Evolutionary conservation across 163 green algal genomes (phyloP).

Genomic region (Prototheca wickerhamii): DNA sequence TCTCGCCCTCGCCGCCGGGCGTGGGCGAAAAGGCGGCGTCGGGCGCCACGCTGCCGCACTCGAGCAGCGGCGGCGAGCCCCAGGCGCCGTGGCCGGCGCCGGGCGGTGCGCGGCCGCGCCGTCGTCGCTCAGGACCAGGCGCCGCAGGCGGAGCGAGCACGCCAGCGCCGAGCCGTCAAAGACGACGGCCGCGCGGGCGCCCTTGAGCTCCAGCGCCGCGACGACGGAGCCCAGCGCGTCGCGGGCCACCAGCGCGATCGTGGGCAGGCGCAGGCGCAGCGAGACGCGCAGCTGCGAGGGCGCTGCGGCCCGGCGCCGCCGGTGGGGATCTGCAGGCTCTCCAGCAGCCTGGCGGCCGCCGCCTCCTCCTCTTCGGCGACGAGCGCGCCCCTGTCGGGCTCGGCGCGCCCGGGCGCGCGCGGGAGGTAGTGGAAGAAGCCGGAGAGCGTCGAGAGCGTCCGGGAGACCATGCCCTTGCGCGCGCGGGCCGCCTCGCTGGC

Average conservation of each 20-base stretch:
- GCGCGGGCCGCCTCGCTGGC: not conserved
- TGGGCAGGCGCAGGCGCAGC: constrained; percentile 1
- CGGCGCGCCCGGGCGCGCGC: no score
- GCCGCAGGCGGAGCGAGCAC: not conserved
- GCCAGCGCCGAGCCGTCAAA: not conserved
- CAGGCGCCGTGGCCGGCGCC: no score
- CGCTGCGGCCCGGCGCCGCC: not conserved
- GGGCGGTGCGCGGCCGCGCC: no score
- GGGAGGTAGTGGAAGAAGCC: constrained; percentile 42
- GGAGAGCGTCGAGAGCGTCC: constrained; percentile 48
- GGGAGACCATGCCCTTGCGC: constrained; percentile 45
- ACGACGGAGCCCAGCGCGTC: not conserved
- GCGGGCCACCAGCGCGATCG: not conserved
- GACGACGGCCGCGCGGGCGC: not conserved
- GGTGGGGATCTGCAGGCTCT: constrained; percentile 1
- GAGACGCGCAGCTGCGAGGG: not conserved
- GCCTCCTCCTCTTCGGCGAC: constrained; percentile 12
- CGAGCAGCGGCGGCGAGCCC: not conserved
- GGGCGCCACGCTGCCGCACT: no score
- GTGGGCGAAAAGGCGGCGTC: no score
- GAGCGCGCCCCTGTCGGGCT: not conserved
- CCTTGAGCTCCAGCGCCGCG: not conserved
- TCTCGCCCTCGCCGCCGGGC: no score
- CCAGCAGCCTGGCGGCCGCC: constrained; percentile 3
- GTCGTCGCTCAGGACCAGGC: not conserved